Evolutionary conservation across 352 stramenopile genomes (phyloP), one percentile per base, ranked within the genome.

Genomic region (Elongisporangium anandrum): DNA sequence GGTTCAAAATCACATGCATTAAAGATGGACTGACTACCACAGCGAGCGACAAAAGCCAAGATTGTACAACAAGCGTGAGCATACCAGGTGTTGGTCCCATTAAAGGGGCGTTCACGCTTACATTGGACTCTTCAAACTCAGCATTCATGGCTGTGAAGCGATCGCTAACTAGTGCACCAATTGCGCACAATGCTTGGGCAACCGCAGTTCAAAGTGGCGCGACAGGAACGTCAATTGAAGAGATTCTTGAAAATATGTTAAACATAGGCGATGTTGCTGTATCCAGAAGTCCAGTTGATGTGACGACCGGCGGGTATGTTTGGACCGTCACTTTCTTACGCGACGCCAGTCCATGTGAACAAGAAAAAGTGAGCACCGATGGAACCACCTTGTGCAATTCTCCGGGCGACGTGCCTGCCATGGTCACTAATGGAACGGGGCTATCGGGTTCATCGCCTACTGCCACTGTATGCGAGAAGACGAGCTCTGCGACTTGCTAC

Each of bases 301-400:
- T 50, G 2, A 59, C 72, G 4, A 98, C 95, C 52, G 97, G 96
- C 26, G 95, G 93, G 1, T 99, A 98, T 64, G 83, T 80, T 13
- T 99, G 96, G 96, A 97, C 83, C 5, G 75, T 99, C 22, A 98
- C 95, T 10, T 99, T 99, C 60, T 68, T 99, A 12, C 74, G 87
- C 53, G 96, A 99, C 49, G 64, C 66, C 1, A 80, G 79, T 8
- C 66, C 73, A 4, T 96, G 79, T 24, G 69, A 92, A 39, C 72
- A 92, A 59, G 67, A 81, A 59, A 81, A 91, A 39, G 75, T 89
- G 60, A 69, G 20, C 1, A 52, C 59, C 0, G 65, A 57, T n/a
- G 83, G 80, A 1, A 68, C 73, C 9, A 67, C 72, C 17, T 68
- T 95, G 1, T 99, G 96, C 66, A 99, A 99, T 60, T 81, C 93